A percentile compares a stretch with the other conserved stretches of the same genome.
Evolutionary conservation across 1,284 basidiomycete species (phyloP).

Genomic region (Lentinula novae-zelandiae): DNA sequence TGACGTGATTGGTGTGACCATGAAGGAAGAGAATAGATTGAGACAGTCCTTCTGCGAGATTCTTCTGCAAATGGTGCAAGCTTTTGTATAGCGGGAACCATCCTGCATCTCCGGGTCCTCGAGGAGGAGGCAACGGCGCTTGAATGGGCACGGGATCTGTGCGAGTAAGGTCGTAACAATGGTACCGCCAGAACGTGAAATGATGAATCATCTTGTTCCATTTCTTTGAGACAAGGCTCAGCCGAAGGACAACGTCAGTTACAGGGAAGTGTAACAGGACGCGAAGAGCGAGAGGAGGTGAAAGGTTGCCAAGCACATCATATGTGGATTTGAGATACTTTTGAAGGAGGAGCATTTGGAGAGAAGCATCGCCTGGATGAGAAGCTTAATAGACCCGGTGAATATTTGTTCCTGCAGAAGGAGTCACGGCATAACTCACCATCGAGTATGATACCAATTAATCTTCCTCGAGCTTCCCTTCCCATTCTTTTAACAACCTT

Average conservation of each 20-base stretch:
- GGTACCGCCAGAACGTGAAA: conserved; percentile 75
- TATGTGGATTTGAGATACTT: conserved; percentile 79
- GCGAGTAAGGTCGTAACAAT: conserved; percentile 70
- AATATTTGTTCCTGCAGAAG: not conserved
- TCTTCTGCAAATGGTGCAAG: conserved; percentile 82
- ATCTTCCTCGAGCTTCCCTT: conserved; percentile 64
- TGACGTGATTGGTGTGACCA: conserved; percentile 88
- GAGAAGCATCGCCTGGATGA: conserved; percentile 73
- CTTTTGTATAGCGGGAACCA: conserved; percentile 80
- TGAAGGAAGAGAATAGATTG: conserved; percentile 75
- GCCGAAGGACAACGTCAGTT: conserved; percentile 51
- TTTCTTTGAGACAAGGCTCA: conserved; percentile 63
- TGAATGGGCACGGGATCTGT: conserved; percentile 61
- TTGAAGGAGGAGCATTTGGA: conserved; percentile 76
- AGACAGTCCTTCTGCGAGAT: conserved; percentile 75
- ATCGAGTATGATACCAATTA: conserved; percentile 63
- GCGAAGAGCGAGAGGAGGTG: conserved; percentile 61
- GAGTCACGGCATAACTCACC: conserved; percentile 1
- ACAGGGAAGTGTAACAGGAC: conserved; percentile 68
- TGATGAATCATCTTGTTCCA: conserved; percentile 70
- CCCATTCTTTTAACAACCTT: conserved; percentile 58
- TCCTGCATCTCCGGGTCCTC: conserved; percentile 45
- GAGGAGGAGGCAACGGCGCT: conserved; percentile 44
- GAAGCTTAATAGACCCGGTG: conserved; percentile 38
- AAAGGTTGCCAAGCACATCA: conserved; percentile 75